Conservation (phyloP, 257 asterid species). For the Jasminum sambac region DNA sequence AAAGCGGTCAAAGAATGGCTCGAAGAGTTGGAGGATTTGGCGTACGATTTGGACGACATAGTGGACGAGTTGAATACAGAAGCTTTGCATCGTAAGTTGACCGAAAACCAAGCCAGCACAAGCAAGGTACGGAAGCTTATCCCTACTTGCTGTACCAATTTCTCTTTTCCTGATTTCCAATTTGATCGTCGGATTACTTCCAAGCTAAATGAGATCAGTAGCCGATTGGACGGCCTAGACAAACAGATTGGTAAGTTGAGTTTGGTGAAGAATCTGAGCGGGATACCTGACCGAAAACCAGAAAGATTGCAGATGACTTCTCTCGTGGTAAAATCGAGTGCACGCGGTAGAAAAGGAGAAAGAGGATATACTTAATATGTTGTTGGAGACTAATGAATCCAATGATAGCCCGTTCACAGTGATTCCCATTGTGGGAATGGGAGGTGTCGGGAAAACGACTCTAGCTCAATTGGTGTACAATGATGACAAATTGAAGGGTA, state of each 20-base stretch:
- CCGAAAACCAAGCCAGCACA: not conserved
- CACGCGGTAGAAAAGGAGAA: slow-evolving; percentile 27
- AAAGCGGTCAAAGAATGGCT: slow-evolving; percentile 25
- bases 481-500: slow-evolving; percentile 12
- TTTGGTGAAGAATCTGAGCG: not conserved
- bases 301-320: not conserved
- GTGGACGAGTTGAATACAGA: slow-evolving; percentile 29
- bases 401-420: slow-evolving; percentile 13
- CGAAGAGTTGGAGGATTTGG: slow-evolving; percentile 23
- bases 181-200: not conserved
- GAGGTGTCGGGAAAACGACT: slow-evolving; percentile 31
- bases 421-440: slow-evolving; percentile 28
- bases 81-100: slow-evolving; percentile 10
- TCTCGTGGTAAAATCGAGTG: slow-evolving; percentile 15
- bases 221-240: not conserved
- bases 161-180: not conserved
- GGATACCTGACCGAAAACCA: not conserved
- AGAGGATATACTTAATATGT: slow-evolving; percentile 5
- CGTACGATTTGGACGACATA: slow-evolving; percentile 28
- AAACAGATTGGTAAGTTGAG: not conserved
- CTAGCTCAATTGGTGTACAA: slow-evolving; percentile 25
- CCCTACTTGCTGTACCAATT: slow-evolving; percentile 9
- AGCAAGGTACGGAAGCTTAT: slow-evolving; percentile 15
- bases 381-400: slow-evolving; percentile 11
- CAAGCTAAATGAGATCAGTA: not conserved